These are phyloP conservation scores for Barnettozyma sucrosica DNA, from an alignment of 805 yeast species.

Conservation along the genomic window DNA sequence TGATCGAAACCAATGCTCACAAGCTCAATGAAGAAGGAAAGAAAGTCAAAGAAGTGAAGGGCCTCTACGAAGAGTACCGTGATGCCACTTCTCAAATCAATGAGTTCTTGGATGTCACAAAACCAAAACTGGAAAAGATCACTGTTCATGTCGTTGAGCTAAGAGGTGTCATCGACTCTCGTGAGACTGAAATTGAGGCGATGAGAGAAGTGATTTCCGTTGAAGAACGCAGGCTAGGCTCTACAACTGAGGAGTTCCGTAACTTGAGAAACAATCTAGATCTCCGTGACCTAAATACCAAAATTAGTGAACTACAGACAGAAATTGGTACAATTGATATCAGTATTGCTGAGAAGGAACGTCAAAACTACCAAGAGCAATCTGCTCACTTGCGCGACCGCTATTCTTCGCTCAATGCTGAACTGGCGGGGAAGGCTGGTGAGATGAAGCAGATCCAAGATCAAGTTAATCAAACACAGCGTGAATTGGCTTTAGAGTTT, in stretches of 20 bases:
- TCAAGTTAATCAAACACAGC: constrained; percentile 49
- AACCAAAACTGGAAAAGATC: background rate
- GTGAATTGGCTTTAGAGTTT: constrained; percentile 67
- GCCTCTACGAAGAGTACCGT: constrained; percentile 23
- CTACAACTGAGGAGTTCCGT: constrained; percentile 56
- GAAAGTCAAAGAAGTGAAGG: constrained; percentile 12
- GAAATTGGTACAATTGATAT: constrained; percentile 43
- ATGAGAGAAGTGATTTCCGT: constrained; percentile 26
- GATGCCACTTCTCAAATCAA: constrained; percentile 33
- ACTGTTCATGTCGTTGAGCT: constrained; percentile 14
- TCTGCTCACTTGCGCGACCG: constrained; percentile 43
- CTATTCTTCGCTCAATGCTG: constrained; percentile 52
- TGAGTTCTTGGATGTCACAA: constrained; percentile 3
- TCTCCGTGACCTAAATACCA: constrained; percentile 38
- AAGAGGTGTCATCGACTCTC: constrained; percentile 14
- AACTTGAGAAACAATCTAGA: constrained; percentile 62
- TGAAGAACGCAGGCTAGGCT: constrained; percentile 40
- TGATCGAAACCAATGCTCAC: constrained; percentile 15
- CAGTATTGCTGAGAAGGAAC: constrained; percentile 52
- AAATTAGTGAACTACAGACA: constrained; percentile 32
- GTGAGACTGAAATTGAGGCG: constrained; percentile 27
- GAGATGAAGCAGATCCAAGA: constrained; percentile 79
- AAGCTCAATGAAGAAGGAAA: constrained; percentile 1
- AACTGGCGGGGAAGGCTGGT: constrained; percentile 73
- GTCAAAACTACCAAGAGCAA: constrained; percentile 55